Conservation (phyloP, 2,329 filamentous ascomycete species). For the Xylariaceae sp. region DNA sequence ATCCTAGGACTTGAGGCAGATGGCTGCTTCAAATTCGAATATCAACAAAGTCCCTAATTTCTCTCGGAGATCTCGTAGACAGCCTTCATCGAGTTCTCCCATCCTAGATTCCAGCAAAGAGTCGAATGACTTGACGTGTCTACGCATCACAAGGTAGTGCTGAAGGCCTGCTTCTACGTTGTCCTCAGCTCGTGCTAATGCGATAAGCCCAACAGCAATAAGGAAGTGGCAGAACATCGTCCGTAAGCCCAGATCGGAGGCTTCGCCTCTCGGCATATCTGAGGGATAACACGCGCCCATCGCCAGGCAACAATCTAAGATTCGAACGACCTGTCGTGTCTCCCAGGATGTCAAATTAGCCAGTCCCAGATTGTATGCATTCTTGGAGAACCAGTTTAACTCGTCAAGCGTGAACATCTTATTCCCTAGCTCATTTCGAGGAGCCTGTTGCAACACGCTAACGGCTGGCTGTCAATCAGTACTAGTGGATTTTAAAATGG, state of each 20-base stretch:
- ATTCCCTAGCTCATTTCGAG: slow-evolving; percentile 34
- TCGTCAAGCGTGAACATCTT: slow-evolving; percentile 59
- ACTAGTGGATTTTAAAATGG: not conserved
- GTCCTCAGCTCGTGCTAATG: slow-evolving; percentile 49
- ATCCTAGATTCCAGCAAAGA: slow-evolving; percentile 34
- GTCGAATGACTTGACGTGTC: slow-evolving; percentile 58
- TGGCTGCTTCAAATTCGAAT: slow-evolving; percentile 75
- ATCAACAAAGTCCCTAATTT: slow-evolving; percentile 66
- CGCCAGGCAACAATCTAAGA: slow-evolving; percentile 50
- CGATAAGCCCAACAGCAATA: slow-evolving; percentile 45
- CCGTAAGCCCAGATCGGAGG: slow-evolving; percentile 52
- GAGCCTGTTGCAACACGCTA: slow-evolving; percentile 36
- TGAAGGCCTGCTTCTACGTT: slow-evolving; percentile 48
- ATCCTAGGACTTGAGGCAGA: slow-evolving; percentile 64
- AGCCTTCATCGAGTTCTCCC: slow-evolving; percentile 36
- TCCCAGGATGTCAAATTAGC: slow-evolving; percentile 54
- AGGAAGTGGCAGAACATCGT: slow-evolving; percentile 70
- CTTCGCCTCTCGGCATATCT: slow-evolving; percentile 36
- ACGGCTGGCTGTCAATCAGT: slow-evolving; percentile 28
- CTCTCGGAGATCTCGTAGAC: slow-evolving; percentile 47
- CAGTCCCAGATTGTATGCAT: slow-evolving; percentile 73
- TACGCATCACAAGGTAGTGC: slow-evolving; percentile 57
- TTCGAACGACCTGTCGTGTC: slow-evolving; percentile 47
- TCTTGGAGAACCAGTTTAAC: slow-evolving; percentile 79
- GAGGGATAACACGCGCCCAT: slow-evolving; percentile 49